Evolutionary conservation across 169 alveolate species (phyloP).

Genomic region (Theileria orientalis): DNA sequence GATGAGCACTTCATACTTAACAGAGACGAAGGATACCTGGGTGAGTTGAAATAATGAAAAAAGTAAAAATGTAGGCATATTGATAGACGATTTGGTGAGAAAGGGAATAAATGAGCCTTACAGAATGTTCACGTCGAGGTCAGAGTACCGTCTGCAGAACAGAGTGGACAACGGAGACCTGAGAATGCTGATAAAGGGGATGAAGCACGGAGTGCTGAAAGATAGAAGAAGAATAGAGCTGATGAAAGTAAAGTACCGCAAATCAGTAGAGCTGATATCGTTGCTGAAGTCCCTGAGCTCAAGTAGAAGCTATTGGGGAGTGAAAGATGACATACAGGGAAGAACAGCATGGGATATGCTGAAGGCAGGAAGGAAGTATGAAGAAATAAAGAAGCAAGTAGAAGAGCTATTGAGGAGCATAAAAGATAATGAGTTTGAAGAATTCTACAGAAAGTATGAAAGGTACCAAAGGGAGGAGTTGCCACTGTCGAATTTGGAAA

Average conservation of each 20-base stretch:
- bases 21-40: slow-evolving; percentile 83
- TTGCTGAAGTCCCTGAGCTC: slow-evolving; percentile 24
- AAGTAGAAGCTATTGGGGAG: not conserved
- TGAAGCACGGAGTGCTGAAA: slow-evolving; percentile 72
- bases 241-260: slow-evolving; percentile 57
- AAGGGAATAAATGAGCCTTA: slow-evolving; percentile 87
- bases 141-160: slow-evolving; percentile 80
- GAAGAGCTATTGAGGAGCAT: not conserved
- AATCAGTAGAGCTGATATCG: slow-evolving; percentile 26
- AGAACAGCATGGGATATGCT: slow-evolving; percentile 54
- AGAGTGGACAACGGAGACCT: slow-evolving; percentile 85
- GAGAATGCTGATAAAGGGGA: slow-evolving; percentile 79
- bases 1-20: slow-evolving; percentile 61
- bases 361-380: not conserved
- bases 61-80: slow-evolving; percentile 57
- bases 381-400: not conserved
- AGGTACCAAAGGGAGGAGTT: not conserved
- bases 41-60: slow-evolving; percentile 21
- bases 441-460: not conserved
- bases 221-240: slow-evolving; percentile 55
- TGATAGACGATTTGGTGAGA: slow-evolving; percentile 85
- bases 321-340: slow-evolving; percentile 1
- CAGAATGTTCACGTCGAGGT: slow-evolving; percentile 88
- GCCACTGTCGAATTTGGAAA: slow-evolving; percentile 41
- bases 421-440: not conserved